Base-by-base conservation (phyloP, 441 rosid species). In the Erysimum cheiri region DNA sequence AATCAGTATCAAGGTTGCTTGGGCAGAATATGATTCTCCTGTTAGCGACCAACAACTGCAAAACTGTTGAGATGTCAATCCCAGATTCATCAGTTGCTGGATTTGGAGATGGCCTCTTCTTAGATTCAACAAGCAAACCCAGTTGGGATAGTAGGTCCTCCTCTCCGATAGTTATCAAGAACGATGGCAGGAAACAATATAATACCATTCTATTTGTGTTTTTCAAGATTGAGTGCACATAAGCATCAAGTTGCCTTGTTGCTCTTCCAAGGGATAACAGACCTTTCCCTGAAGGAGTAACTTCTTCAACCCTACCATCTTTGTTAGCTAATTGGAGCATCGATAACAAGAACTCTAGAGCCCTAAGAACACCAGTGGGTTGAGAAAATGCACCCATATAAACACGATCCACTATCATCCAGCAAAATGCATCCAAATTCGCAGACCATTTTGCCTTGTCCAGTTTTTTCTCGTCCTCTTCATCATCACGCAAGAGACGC, bases 381-480 rank as follows among this genome's bases (percentile, higher is more conserved):
- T 86, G 97, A 78, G 98, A 93, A 79, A 96, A 90, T 69, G 98
- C 95, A 75, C 98, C 98, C 95, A 93, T 93, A 78, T 90, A 96
- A 35, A 88, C 92, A 50, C 98, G 95, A 80, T 96, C 99, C 71
- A 96, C 98, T 74, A 93, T 85, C 93, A 90, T 88, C 97, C 96
- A 92, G 75, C 98, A 90, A 63, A 96, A 85, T 28, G 98, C 84
- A 80, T 96, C 99, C 77, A 96, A 80, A 80, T 96, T 96, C 4
- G 89, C 82, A 55, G 99, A 90, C 99, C 99, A 96, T 61, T 92
- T 85, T 74, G 76, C 82, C 85, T 92, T 93, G 69, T 96, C 98
- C 70, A 96, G 80, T 85, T 86, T 93, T 85, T 92, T 92, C 69
- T 84, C 88, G 73, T 92, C 87, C 88, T 96, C 99, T 82, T 96